Percentiles rank a stretch among this genome's conserved stretches.
phyloP scores from a whole-genome alignment of 805 yeast species.

The Ogataea degrootiae region DNA sequence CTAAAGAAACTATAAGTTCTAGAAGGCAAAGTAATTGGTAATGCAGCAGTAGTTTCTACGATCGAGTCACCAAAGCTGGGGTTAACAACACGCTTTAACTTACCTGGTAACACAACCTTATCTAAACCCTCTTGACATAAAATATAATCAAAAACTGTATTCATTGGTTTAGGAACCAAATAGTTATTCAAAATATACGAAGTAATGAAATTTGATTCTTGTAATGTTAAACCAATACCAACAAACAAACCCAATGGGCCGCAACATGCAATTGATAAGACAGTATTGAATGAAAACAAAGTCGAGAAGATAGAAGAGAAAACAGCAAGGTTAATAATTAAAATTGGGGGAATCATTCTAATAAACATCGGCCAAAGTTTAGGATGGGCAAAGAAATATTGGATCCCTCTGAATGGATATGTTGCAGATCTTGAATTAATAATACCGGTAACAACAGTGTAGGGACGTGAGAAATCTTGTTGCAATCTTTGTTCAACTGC shows the following conservation, averaged over 20 bases:
- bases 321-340: slow-evolving; percentile 17
- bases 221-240: slow-evolving; percentile 20
- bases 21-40: slow-evolving; percentile 13
- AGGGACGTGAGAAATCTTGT: slow-evolving; percentile 22
- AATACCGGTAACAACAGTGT: slow-evolving; percentile 12
- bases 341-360: slow-evolving; percentile 20
- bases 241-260: slow-evolving; percentile 27
- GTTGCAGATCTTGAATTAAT: slow-evolving; percentile 11
- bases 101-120: slow-evolving; percentile 29
- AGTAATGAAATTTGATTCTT: slow-evolving; percentile 23
- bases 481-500: slow-evolving; percentile 14
- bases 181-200: slow-evolving; percentile 21
- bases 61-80: slow-evolving; percentile 21
- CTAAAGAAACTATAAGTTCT: slow-evolving; percentile 7
- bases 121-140: slow-evolving; percentile 26
- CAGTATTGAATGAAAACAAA: slow-evolving; percentile 22
- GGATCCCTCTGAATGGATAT: slow-evolving; percentile 25
- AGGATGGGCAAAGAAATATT: slow-evolving; percentile 21
- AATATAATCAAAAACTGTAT: slow-evolving; percentile 22
- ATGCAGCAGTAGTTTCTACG: slow-evolving; percentile 11
- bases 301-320: slow-evolving; percentile 14
- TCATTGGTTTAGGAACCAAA: slow-evolving; percentile 23
- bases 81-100: slow-evolving; percentile 26
- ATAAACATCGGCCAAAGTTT: slow-evolving; percentile 24
- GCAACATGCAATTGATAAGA: slow-evolving; percentile 14